These are phyloP conservation scores for Pisolithus tinctorius DNA, from an alignment of 768 basidiomycete species.

Conservation along the genomic window DNA sequence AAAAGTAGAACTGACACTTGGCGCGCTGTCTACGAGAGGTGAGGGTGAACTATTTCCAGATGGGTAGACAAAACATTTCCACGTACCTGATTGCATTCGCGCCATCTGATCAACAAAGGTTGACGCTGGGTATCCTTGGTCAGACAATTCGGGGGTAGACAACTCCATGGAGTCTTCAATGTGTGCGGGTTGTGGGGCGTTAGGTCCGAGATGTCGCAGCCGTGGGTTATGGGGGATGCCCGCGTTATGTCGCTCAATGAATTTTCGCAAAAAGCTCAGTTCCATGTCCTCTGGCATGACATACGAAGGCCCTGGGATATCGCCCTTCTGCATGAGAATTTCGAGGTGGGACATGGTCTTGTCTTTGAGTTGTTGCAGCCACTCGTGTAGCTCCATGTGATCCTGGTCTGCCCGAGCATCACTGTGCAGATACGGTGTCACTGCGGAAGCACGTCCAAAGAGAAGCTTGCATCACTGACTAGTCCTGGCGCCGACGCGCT, in stretches of 20 bases:
- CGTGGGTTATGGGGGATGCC: conserved; percentile 77
- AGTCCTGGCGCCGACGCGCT: conserved; percentile 74
- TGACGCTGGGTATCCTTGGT: conserved; percentile 25
- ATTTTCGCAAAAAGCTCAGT: conserved; percentile 71
- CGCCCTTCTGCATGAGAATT: conserved; percentile 81
- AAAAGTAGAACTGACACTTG: conserved; percentile 26
- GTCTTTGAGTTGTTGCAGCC: conserved; percentile 83
- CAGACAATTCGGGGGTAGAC: conserved; percentile 29
- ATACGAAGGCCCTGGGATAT: conserved; percentile 79
- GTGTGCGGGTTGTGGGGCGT: conserved; percentile 22
- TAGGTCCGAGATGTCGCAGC: conserved; percentile 46
- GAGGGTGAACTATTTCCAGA: conserved; percentile 3
- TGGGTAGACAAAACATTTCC: not conserved
- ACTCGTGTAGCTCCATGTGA: conserved; percentile 85
- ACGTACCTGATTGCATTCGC: conserved; percentile 29
- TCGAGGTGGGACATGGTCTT: conserved; percentile 86
- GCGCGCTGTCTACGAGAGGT: conserved; percentile 17
- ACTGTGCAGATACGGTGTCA: conserved; percentile 10
- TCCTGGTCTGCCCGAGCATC: conserved; percentile 81
- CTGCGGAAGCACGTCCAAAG: conserved; percentile 1
- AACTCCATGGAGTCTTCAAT: conserved; percentile 30
- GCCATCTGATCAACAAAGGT: conserved; percentile 28
- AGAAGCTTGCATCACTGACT: conserved; percentile 16
- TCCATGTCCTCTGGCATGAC: conserved; percentile 76
- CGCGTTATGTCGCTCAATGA: conserved; percentile 73